These are phyloP conservation scores for Zasmidium angulare DNA, from an alignment of 2,329 filamentous ascomycete species.

Conservation along the genomic window DNA sequence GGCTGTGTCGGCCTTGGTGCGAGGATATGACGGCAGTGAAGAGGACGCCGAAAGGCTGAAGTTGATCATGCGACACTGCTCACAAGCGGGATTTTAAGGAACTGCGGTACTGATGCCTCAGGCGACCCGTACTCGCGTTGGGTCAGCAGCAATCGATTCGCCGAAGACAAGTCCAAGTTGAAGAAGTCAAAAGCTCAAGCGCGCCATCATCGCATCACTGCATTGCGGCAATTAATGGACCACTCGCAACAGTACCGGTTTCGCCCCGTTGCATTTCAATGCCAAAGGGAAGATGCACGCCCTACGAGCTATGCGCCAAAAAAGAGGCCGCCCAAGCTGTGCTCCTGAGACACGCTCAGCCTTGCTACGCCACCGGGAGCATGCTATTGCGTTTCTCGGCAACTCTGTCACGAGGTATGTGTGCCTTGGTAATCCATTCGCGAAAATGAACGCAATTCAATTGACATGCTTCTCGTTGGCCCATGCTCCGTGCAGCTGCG, in stretches of 20 bases:
- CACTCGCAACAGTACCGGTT: background rate
- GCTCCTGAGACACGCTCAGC: background rate
- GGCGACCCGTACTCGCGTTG: background rate
- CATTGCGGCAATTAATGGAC: background rate
- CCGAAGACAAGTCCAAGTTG: background rate
- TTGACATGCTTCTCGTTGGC: background rate
- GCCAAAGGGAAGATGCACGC: background rate
- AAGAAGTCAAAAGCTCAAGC: background rate
- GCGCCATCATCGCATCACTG: background rate
- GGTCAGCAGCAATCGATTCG: background rate
- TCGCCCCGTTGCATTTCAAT: conserved; percentile 1
- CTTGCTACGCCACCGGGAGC: background rate
- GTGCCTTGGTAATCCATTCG: background rate
- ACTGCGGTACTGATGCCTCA: background rate
- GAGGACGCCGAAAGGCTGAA: background rate
- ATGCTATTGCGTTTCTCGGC: background rate
- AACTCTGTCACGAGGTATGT: background rate
- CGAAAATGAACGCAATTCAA: background rate
- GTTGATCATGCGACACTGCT: background rate
- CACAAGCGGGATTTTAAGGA: background rate
- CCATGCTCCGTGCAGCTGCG: background rate
- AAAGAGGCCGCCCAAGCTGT: background rate
- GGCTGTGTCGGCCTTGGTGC: background rate
- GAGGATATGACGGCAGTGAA: background rate
- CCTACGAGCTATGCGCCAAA: background rate